Percentiles rank a stretch among this genome's conserved stretches.
Evolutionary conservation across 2,329 filamentous ascomycete genomes (phyloP).

Genomic region (Thielaviopsis ethacetica): DNA sequence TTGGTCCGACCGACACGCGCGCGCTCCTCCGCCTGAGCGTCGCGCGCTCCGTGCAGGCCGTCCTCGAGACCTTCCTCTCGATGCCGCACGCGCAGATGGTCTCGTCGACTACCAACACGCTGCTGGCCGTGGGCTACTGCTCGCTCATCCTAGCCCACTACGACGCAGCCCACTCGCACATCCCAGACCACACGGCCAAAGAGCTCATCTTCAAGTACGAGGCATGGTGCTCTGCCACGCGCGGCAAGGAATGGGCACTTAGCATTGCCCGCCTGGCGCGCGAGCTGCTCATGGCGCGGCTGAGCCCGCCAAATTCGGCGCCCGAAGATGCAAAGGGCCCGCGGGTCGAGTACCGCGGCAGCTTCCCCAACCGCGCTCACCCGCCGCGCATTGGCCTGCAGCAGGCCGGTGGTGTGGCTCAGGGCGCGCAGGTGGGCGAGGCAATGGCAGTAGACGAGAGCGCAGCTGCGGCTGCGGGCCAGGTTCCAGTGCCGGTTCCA

Average conservation of each 20-base stretch:
- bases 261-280: constrained; percentile 9
- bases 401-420: neutral
- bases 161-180: constrained; percentile 9
- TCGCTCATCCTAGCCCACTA: constrained; percentile 10
- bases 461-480: neutral
- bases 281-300: constrained; percentile 9
- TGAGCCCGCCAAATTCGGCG: neutral
- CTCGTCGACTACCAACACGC: constrained; percentile 10
- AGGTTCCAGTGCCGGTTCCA: neutral
- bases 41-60: constrained; percentile 6
- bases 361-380: constrained; percentile 3
- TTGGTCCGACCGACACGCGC: constrained; percentile 2
- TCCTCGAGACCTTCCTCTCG: constrained; percentile 9
- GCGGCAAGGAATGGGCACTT: constrained; percentile 11
- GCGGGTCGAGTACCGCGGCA: constrained; percentile 3
- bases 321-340: neutral
- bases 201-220: constrained; percentile 10
- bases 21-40: constrained; percentile 7
- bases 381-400: neutral
- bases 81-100: constrained; percentile 11
- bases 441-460: constrained; percentile 8
- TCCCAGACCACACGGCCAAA: constrained; percentile 5
- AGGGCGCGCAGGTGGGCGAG: neutral
- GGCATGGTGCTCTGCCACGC: constrained; percentile 8
- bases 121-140: constrained; percentile 10